These are phyloP conservation scores for Panellus pusillus DNA, from an alignment of 768 basidiomycete species.

Conservation along the genomic window DNA sequence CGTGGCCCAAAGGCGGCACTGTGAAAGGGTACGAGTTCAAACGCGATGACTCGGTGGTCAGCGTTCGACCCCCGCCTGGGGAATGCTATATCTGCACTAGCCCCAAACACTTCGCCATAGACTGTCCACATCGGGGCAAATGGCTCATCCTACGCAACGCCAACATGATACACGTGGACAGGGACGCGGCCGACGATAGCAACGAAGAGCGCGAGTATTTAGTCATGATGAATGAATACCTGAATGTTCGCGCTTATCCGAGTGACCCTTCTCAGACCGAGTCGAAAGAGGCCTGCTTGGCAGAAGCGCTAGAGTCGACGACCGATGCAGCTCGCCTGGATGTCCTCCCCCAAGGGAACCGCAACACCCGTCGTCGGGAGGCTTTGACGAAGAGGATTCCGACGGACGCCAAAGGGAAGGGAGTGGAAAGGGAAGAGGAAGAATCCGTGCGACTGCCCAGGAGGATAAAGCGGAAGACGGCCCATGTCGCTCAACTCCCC, in stretches of 20 bases:
- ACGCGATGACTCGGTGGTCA: background rate
- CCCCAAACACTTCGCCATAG: too few relatives aligned
- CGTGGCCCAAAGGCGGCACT: background rate
- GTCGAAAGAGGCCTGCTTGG: background rate
- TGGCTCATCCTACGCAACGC: too few relatives aligned
- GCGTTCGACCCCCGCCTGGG: conserved; percentile 4
- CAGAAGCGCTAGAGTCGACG: background rate
- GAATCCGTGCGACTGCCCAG: too few relatives aligned
- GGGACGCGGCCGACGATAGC: too few relatives aligned
- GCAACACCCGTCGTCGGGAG: background rate
- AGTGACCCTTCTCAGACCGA: background rate
- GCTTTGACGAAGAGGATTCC: background rate
- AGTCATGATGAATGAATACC: conserved; percentile 19
- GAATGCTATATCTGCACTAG: conserved; percentile 24
- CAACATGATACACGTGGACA: too few relatives aligned
- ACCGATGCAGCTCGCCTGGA: background rate
- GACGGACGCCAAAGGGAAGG: too few relatives aligned
- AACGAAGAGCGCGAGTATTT: conserved; percentile 10
- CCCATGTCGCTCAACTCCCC: background rate
- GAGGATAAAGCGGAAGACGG: background rate
- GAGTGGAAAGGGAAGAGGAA: too few relatives aligned
- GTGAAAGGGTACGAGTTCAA: conserved; percentile 2
- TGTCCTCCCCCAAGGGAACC: background rate
- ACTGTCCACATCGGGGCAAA: too few relatives aligned
- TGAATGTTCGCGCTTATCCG: conserved; percentile 1